Evolutionary conservation across 768 basidiomycete species (phyloP), one percentile per base, ranked within the genome.

Genomic region (Suillus sp.): DNA sequence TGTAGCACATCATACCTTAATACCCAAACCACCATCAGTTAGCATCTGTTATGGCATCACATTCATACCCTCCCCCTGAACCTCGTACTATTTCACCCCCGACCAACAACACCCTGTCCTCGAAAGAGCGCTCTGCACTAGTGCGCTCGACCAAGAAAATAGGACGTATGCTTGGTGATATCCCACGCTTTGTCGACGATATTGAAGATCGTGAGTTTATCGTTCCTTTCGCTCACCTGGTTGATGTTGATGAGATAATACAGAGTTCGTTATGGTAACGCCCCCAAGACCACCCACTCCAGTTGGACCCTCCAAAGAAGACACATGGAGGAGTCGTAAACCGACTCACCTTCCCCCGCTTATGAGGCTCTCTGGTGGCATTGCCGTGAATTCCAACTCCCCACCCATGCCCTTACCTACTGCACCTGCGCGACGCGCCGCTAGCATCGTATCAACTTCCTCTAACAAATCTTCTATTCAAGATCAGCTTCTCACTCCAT

Each of bases 61-160:
- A 65, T 45, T 45, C 55, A 47, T 61, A 62, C 32, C 62, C 62
- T 27, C 65, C 71, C 37, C 65, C 61, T 48, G 55, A 56, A 25
- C 72, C 75, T n/a, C 69, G 68, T 61, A 84, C 84, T 5, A 64
- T 75, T 5, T 83, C 82, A 18, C 87, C 87, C 4, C 85, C 86
- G 0, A 90, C 88, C 27, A 82, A 78, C 18, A 89, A 90, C 72
- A 74, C 78, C 20, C 71, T 86, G 57, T 81, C 83, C 8, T 65
- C 79, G 1, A 68, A 78, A 27, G 83, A 88, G 71, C 83, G 86
- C n/a, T 70, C 78, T 10, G 84, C 84, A 60, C 80, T 89, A 27
- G 68, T 86, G 35, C 84, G 86, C 34, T 81, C 83, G 30, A 82
- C 85, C 25, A 83, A 80, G 67, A 89, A 88, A 75, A 79, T 90